Evolutionary conservation across 2,329 filamentous ascomycete genomes (phyloP).

Genomic region (Sordariomycetes sp.): DNA sequence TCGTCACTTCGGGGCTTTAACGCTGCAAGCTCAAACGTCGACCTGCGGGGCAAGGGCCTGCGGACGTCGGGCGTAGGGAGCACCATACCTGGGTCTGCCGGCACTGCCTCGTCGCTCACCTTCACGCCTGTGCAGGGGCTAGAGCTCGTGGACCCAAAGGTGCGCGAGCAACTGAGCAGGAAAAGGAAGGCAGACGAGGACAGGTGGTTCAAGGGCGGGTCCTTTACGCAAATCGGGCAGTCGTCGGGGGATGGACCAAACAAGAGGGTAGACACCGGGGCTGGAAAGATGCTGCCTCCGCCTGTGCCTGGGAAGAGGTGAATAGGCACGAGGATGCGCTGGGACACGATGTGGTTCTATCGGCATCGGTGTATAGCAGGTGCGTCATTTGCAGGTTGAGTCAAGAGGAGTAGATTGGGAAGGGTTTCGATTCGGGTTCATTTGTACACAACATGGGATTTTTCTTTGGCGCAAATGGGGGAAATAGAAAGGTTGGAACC

Average conservation of each 20-base stretch:
- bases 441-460: background rate
- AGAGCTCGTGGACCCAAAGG: slow-evolving; percentile 88
- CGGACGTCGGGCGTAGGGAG: slow-evolving; percentile 71
- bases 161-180: slow-evolving; percentile 71
- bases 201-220: slow-evolving; percentile 93
- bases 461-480: background rate
- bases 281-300: slow-evolving; percentile 34
- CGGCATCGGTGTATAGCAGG: no score
- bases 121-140: slow-evolving; percentile 93
- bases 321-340: background rate
- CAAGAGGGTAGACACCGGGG: slow-evolving; percentile 60
- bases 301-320: slow-evolving; percentile 11
- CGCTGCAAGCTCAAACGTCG: slow-evolving; percentile 48
- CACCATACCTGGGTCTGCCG: slow-evolving; percentile 45
- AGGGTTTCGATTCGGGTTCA: background rate
- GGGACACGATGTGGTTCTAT: background rate
- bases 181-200: slow-evolving; percentile 94
- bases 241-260: slow-evolving; percentile 35
- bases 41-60: slow-evolving; percentile 65
- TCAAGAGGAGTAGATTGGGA: background rate
- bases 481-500: background rate
- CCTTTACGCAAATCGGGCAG: slow-evolving; percentile 73
- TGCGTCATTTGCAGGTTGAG: background rate
- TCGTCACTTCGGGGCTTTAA: slow-evolving; percentile 74
- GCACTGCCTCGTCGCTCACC: slow-evolving; percentile 75